Conservation (phyloP, 805 yeast genomes). For the Wickerhamomyces bisporus region DNA sequence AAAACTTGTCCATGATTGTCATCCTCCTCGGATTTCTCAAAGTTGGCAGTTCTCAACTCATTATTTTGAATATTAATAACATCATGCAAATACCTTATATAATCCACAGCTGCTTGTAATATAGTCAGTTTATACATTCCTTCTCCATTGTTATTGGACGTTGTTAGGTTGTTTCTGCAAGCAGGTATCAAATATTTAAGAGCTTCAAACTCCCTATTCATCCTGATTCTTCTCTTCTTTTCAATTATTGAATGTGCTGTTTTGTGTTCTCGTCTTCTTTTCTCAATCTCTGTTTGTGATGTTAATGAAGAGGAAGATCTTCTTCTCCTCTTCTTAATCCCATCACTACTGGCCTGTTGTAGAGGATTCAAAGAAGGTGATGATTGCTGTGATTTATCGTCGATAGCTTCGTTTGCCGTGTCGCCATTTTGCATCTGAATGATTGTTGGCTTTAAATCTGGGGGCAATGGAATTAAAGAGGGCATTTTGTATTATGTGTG, state of each 20-base stretch:
- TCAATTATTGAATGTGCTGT: conserved; percentile 74
- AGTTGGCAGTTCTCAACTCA: conserved; percentile 29
- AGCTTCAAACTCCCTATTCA: conserved; percentile 80
- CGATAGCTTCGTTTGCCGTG: background rate
- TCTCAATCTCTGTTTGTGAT: conserved; percentile 29
- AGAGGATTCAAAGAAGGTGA: conserved; percentile 4
- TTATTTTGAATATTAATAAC: conserved; percentile 47
- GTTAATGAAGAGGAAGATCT: conserved; percentile 20
- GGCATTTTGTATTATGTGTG: background rate
- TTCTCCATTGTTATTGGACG: conserved; percentile 31
- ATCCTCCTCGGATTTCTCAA: conserved; percentile 4
- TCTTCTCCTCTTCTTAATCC: conserved; percentile 21
- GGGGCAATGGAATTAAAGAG: conserved; percentile 37
- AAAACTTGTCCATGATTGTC: conserved; percentile 30
- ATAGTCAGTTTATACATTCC: conserved; percentile 80
- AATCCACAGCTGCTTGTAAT: conserved; percentile 77
- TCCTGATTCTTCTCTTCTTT: conserved; percentile 69
- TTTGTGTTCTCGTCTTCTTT: conserved; percentile 43
- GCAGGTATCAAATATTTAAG: conserved; percentile 75
- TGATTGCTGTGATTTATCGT: background rate
- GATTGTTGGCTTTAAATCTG: conserved; percentile 41
- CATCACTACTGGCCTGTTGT: conserved; percentile 5
- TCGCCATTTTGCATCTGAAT: conserved; percentile 33
- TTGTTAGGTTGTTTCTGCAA: conserved; percentile 41
- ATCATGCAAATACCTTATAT: conserved; percentile 64